A percentile compares a stretch with the other conserved stretches of the same genome.
Conservation (phyloP, 2,329 filamentous ascomycete species). For the Cladorrhinum sp. region DNA sequence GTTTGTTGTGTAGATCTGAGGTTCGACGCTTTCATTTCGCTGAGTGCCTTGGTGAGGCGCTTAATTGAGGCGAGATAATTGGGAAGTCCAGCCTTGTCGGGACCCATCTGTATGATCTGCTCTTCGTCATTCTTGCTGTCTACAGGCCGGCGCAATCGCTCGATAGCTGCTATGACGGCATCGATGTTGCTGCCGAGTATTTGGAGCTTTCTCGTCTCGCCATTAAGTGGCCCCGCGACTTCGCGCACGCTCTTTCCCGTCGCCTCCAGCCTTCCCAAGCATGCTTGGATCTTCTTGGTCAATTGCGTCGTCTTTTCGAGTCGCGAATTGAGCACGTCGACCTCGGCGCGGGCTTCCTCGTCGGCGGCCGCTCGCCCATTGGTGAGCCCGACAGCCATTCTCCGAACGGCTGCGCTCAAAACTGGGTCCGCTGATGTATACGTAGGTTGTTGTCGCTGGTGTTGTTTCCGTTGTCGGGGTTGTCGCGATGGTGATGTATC, state of each 20-base stretch:
- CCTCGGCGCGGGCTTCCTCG: slow-evolving; percentile 66
- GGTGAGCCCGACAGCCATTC: slow-evolving; percentile 52
- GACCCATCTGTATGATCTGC: slow-evolving; percentile 83
- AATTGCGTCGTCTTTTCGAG: slow-evolving; percentile 90
- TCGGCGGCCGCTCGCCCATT: slow-evolving; percentile 53
- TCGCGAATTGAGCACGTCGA: slow-evolving; percentile 67
- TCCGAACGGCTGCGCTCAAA: neutral
- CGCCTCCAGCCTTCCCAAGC: slow-evolving; percentile 75
- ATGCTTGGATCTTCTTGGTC: slow-evolving; percentile 93
- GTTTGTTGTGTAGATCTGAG: slow-evolving; percentile 88
- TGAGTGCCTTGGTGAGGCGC: slow-evolving; percentile 79
- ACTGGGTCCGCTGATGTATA: neutral
- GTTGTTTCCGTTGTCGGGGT: neutral
- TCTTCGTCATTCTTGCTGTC: slow-evolving; percentile 92
- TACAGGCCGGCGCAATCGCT: slow-evolving; percentile 82
- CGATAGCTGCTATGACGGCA: slow-evolving; percentile 79
- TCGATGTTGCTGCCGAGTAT: slow-evolving; percentile 88
- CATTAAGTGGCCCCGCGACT: slow-evolving; percentile 87
- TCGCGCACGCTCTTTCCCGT: slow-evolving; percentile 89
- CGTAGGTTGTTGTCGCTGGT: neutral
- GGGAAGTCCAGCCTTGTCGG: slow-evolving; percentile 74
- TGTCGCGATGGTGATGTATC: neutral
- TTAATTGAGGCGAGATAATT: slow-evolving; percentile 89
- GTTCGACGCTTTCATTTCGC: slow-evolving; percentile 85
- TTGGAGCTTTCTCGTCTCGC: slow-evolving; percentile 86